Evolutionary conservation across 768 basidiomycete species (phyloP), one percentile per base, ranked within the genome.

Genomic region (Royoungia palumana): DNA sequence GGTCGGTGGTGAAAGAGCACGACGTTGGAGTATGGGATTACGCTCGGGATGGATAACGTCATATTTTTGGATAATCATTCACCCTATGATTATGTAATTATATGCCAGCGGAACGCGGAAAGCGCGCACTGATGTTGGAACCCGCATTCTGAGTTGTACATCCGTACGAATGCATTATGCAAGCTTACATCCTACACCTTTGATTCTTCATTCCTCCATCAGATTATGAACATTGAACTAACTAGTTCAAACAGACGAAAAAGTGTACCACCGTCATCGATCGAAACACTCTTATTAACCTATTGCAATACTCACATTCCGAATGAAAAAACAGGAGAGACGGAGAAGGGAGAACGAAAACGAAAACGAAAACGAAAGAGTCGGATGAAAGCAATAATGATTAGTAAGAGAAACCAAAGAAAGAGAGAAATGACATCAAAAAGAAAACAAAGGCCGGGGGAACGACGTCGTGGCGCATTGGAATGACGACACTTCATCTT

Each of bases 381-480:
- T 35, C 12, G 25, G 44, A 58, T 28, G 57, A 67, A 63, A 58
- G 61, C 48, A 68, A 67, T 68, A 64, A 69, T 69, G 63, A 67
- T 69, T 53, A 63, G 48, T 34, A 39, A 53, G 53, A 52, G 39
- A 44, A 44, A 42, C 19, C 30, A 46, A 22, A 42, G 10, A 35
- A 34, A 8, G 40, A 17, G 35, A 47, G 34, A 16, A 35, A 30
- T 12, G 21, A 30, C 39, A 24, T 34, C 36, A 47, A 36, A 40
- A 49, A 22, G 42, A 43, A 43, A 35, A 19, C 24, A 13, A 22
- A 49, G 19, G 41, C 1, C 28, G 44, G 36, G n/a, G 38, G 43
- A 51, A 34, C 30, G 47, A 46, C 44, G 21, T 20, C 35, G 28
- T 41, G 49, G 51, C 46, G 57, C 32, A 40, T 12, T 36, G 34